Evolutionary conservation across 768 basidiomycete genomes (phyloP).

Genomic region (Lactarius sanguifluus): DNA sequence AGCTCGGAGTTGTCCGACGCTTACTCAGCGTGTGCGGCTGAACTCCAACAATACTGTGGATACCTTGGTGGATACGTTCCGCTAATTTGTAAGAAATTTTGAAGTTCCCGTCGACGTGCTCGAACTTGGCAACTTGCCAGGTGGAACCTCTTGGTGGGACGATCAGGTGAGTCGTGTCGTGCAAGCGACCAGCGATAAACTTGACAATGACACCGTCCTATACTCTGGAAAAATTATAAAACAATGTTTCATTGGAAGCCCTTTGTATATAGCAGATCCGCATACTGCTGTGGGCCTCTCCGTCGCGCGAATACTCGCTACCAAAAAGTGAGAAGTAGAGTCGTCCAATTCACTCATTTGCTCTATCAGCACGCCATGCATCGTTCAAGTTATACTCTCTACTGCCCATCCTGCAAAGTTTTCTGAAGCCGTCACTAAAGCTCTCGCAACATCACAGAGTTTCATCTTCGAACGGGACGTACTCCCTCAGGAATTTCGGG

Average conservation of each 20-base stretch:
- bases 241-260: constrained; percentile 52
- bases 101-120: too few species aligned
- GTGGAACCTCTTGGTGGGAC: too few species aligned
- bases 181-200: too few species aligned
- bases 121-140: too few species aligned
- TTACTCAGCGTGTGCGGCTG: too few species aligned
- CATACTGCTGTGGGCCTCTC: constrained; percentile 54
- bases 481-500: constrained; percentile 79
- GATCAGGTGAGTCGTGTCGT: too few species aligned
- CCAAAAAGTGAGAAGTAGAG: constrained; percentile 48
- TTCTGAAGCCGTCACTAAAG: constrained; percentile 85
- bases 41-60: too few species aligned
- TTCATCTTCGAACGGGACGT: constrained; percentile 84
- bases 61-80: too few species aligned
- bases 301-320: too few species aligned
- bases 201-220: too few species aligned
- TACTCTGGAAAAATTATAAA: constrained; percentile 76
- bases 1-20: too few species aligned
- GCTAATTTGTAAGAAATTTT: too few species aligned
- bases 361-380: constrained; percentile 43
- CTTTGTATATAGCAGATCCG: constrained; percentile 91
- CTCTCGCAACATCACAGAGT: constrained; percentile 51
- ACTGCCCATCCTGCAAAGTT: constrained; percentile 99
- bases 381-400: constrained; percentile 77
- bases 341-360: neutral